phyloP scores from a whole-genome alignment of 306 rosid species.

The Ceratonia siliqua region DNA sequence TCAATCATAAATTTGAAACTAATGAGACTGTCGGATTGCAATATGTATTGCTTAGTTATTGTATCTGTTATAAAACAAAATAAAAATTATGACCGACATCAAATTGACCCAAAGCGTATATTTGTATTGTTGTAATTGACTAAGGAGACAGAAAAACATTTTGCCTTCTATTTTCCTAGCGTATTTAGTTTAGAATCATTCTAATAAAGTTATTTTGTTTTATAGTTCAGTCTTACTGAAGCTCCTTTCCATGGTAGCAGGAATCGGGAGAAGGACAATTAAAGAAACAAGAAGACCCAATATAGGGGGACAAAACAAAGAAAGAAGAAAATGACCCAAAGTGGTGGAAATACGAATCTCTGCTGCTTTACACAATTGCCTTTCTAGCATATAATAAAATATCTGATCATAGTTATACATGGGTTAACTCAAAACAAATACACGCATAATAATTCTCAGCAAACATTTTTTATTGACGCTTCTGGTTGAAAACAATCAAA shows the following conservation, averaged over 20 bases:
- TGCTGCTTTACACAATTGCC: neutral
- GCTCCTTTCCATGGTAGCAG: neutral
- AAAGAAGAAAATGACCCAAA: slow-evolving; percentile 12
- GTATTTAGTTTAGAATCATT: neutral
- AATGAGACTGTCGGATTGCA: neutral
- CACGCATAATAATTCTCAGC: neutral
- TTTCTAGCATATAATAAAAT: neutral
- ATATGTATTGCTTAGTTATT: neutral
- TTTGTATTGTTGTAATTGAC: neutral
- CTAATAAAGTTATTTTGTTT: neutral
- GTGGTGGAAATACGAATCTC: slow-evolving; percentile 13
- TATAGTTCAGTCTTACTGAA: neutral
- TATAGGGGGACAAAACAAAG: neutral
- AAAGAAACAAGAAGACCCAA: neutral
- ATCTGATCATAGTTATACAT: neutral
- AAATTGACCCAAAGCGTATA: neutral
- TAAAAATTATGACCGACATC: neutral
- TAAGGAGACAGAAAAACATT: neutral
- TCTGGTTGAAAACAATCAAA: neutral
- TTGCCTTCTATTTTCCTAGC: neutral
- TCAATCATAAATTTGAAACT: no score
- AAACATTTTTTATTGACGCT: neutral
- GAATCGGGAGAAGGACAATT: neutral
- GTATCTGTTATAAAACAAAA: no score
- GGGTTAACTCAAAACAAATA: no score